Evolutionary conservation across 352 stramenopile genomes (phyloP).

Genomic region (Nothophytophthora sp.): DNA sequence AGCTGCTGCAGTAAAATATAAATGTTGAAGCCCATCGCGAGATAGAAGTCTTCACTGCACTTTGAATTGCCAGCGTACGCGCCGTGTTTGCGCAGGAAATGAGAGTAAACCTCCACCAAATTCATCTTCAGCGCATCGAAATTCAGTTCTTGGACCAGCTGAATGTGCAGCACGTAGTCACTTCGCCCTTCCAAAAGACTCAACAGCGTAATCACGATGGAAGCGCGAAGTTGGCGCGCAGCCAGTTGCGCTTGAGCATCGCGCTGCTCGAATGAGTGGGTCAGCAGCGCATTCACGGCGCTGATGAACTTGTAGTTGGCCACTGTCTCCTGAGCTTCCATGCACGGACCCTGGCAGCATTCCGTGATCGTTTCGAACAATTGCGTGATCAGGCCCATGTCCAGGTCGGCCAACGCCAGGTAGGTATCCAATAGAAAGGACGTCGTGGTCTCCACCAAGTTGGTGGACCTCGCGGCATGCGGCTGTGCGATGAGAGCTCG

Average conservation of each 20-base stretch:
- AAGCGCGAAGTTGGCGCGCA: conserved; percentile 40
- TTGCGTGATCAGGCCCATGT: conserved; percentile 61
- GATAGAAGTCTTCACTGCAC: conserved; percentile 67
- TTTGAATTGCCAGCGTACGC: conserved; percentile 56
- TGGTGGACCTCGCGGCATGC: conserved; percentile 24
- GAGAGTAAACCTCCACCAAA: conserved; percentile 52
- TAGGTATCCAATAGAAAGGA: conserved; percentile 71
- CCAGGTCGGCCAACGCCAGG: conserved; percentile 42
- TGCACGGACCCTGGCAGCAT: conserved; percentile 76
- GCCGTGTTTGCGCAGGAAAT: conserved; percentile 42
- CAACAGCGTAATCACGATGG: conserved; percentile 61
- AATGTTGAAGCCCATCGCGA: conserved; percentile 81
- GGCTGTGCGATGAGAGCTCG: conserved; percentile 53
- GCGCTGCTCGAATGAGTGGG: conserved; percentile 50
- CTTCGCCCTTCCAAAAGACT: conserved; percentile 67
- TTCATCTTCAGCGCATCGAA: conserved; percentile 71
- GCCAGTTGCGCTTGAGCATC: conserved; percentile 10
- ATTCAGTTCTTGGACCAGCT: conserved; percentile 76
- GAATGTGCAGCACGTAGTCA: conserved; percentile 53
- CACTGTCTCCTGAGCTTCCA: conserved; percentile 72
- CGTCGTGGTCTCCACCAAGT: conserved; percentile 69
- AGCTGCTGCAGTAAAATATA: conserved; percentile 75
- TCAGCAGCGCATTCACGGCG: conserved; percentile 67
- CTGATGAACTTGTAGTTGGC: conserved; percentile 81
- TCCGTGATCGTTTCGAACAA: conserved; percentile 79